These are phyloP conservation scores for Linnemannia exigua DNA, from an alignment of 192 early-diverging fungal species.

Conservation along the genomic window DNA sequence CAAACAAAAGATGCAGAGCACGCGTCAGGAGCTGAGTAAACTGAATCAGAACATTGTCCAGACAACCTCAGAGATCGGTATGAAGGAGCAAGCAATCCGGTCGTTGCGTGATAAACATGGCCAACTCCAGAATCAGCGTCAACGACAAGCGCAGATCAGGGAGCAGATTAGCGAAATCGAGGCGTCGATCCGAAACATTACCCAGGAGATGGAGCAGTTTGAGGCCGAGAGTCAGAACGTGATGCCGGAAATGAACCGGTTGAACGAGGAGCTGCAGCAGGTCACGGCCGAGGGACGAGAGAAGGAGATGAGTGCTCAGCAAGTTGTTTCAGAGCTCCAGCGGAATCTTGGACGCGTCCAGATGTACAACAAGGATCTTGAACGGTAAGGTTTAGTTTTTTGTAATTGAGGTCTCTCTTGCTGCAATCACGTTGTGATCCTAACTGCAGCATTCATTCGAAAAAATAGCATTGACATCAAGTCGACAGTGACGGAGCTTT, in stretches of 20 bases:
- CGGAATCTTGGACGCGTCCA: constrained; percentile 44
- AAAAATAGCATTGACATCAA: constrained; percentile 18
- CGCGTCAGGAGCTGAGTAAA: constrained; percentile 47
- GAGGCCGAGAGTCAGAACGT: constrained; percentile 23
- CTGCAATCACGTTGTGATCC: background rate
- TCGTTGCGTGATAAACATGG: constrained; percentile 53
- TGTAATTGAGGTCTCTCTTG: background rate
- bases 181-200: constrained; percentile 21
- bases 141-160: constrained; percentile 38
- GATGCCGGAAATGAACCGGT: constrained; percentile 36
- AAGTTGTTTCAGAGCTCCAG: constrained; percentile 49
- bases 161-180: constrained; percentile 65
- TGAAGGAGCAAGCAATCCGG: constrained; percentile 68
- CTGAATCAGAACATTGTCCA: constrained; percentile 69
- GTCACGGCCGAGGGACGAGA: constrained; percentile 9
- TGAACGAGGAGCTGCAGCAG: constrained; percentile 22
- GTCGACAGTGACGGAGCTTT: constrained; percentile 26
- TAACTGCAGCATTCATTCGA: background rate
- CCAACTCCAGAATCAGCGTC: constrained; percentile 57
- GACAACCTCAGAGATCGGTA: constrained; percentile 62
- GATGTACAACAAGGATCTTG: constrained; percentile 51
- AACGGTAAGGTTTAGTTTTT: constrained; percentile 22
- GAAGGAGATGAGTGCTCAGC: constrained; percentile 27
- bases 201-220: constrained; percentile 41
- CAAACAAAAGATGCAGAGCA: constrained; percentile 60